Evolutionary conservation across 2,329 filamentous ascomycete genomes (phyloP), one percentile per base, ranked within the genome.

Genomic region (Fusarium sp.): DNA sequence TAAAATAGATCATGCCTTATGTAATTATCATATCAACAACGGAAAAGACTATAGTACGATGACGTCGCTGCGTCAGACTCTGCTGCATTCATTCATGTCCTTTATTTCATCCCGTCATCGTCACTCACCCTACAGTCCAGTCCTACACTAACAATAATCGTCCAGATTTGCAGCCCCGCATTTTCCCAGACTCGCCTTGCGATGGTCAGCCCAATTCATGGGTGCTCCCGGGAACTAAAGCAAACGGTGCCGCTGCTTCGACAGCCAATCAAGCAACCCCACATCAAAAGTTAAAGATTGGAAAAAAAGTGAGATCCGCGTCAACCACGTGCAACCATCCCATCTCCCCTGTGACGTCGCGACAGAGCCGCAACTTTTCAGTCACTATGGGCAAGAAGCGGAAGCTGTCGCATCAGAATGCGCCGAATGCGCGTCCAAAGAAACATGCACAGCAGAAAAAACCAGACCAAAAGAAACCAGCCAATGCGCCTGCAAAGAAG

Each of bases 341-440:
- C 42, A 56, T 43, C n/a, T 22, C 57, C 44, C 45, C 60, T 39
- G 43, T 62, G 58, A 72, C 58, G 51, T 66, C 46, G 52, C 39
- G 45, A 52, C 44, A 63, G 44, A 52, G 34, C 42, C 54, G 58
- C 49, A 50, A 50, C 36, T 22, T 38, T n/a, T n/a, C 45, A 26
- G 39, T 43, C 44, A 43, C 52, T 42, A 82, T 81, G 80, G 77
- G 72, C 54, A 83, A 80, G 67, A 84, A 83, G 74, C 82, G 81
- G 68, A 85, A 84, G 78, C 77, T 82, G 56, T 66, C 70, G 60
- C 77, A 66, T 51, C 72, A 66, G 57, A 55, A 57, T 50, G 60
- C 76, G 56, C 52, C 62, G 5, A 67, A 53, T 36, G 48, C 49
- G 34, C 63, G 66, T 10, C 54, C 71, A 6, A 72, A 74, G 60